Base-by-base conservation (phyloP, 2,329 filamentous ascomycete species). In the Fusarium sororula region DNA sequence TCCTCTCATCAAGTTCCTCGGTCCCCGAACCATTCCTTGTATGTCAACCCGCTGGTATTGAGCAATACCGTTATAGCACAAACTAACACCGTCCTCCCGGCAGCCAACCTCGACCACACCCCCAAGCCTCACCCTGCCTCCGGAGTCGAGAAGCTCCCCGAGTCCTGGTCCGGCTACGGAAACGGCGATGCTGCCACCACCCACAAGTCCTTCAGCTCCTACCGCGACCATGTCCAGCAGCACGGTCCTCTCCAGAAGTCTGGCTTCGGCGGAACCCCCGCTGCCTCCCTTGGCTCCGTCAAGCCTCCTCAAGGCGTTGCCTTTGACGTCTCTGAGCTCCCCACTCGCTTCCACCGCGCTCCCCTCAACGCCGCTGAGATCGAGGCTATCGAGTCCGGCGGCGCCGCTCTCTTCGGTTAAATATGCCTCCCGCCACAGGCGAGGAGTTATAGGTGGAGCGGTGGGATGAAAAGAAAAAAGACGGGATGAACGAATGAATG, bases 371-470 rank as follows among this genome's bases (percentile, higher is more conserved):
- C 91, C 77, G 91, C 91, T 48, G 96, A 99, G 89, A 99, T 99
- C 69, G 96, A 98, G 83, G 95, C 95, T 28, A 90, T 99, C 80
- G 95, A 98, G 90, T 96, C 94, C 63, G 96, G 95, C 63, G 96
- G 96, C 65, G 96, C 96, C 39, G 84, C 88, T 41, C 81, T 87
- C 64, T 83, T 87, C 73, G 84, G 85, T 72, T 89, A 82, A 79
- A 74, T 66, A 32, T 68, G 35, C 42, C 63, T 72, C 61, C 66
- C 47, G 61, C 53, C 56, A 53, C 38, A 38, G 57, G 67, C 63
- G 67, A 74, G 71, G 75, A 74, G 63, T 66, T 41, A 72, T 41
- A 61, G 75, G 74, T 53, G 76, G 76, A 76, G 74, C 28, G 72
- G 70, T 63, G 63, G 54, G 70, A 62, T 66, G 54, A 72, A 41